A percentile compares a stretch with the other conserved stretches of the same genome.
Evolutionary conservation across 768 basidiomycete genomes (phyloP).

Genomic region (Tricholoma matsutake): DNA sequence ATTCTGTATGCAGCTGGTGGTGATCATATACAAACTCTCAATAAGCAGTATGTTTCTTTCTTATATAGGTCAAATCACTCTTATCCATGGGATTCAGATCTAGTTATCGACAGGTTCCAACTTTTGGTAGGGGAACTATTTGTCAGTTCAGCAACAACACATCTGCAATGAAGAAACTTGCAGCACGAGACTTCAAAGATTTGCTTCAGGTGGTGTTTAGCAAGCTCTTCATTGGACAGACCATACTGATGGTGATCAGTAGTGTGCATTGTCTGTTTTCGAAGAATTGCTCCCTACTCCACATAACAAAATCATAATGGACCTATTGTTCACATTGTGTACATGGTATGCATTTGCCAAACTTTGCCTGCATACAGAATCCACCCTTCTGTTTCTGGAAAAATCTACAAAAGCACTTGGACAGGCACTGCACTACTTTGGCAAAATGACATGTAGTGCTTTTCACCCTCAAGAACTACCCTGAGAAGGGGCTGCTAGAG

Average conservation of each 20-base stretch:
- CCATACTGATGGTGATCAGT: not conserved
- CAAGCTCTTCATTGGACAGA: not conserved
- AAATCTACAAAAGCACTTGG: too few relatives aligned
- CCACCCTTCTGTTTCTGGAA: slow-evolving; percentile 3
- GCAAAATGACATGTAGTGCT: too few relatives aligned
- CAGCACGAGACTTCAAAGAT: slow-evolving; percentile 28
- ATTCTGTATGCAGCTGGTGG: slow-evolving; percentile 12
- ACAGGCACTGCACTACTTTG: too few relatives aligned
- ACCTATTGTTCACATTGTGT: slow-evolving; percentile 14
- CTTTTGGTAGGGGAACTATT: too few relatives aligned
- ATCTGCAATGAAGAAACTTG: slow-evolving; percentile 11
- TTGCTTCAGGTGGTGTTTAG: slow-evolving; percentile 22
- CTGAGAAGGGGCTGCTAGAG: too few relatives aligned
- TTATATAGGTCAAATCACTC: too few relatives aligned
- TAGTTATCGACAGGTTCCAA: too few relatives aligned
- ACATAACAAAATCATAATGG: slow-evolving; percentile 16
- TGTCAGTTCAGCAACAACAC: too few relatives aligned
- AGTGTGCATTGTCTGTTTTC: slow-evolving; percentile 11
- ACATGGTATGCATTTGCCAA: slow-evolving; percentile 27
- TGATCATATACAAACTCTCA: slow-evolving; percentile 6
- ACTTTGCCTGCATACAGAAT: slow-evolving; percentile 20
- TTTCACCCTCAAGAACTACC: too few relatives aligned
- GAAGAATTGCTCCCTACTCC: slow-evolving; percentile 9
- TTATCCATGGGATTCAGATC: too few relatives aligned
- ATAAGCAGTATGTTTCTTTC: slow-evolving; percentile 9